These are phyloP conservation scores for Lentinus polychrous DNA, from an alignment of 1,284 basidiomycete species.

Conservation along the genomic window DNA sequence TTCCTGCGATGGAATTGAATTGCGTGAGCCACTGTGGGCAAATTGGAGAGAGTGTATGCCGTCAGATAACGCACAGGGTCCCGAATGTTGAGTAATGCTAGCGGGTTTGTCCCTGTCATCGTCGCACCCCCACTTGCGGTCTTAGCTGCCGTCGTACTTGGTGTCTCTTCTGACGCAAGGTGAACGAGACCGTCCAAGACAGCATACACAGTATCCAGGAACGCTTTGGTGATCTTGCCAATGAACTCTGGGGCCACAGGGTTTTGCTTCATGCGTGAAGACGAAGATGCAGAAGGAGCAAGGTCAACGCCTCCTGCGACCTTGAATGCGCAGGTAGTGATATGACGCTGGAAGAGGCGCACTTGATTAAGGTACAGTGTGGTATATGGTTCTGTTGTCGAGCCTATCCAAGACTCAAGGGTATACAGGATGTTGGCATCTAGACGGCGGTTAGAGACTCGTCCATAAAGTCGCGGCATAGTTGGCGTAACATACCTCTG, in stretches of 20 bases:
- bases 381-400: constrained; percentile 46
- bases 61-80: constrained; percentile 44
- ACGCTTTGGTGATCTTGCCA: constrained; percentile 77
- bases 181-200: constrained; percentile 87
- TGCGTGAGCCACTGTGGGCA: neutral
- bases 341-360: constrained; percentile 78
- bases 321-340: constrained; percentile 76
- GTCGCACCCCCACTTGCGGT: constrained; percentile 26
- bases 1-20: constrained; percentile 48
- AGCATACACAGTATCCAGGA: constrained; percentile 84
- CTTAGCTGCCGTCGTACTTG: constrained; percentile 31
- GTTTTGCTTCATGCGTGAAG: constrained; percentile 50
- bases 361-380: constrained; percentile 71
- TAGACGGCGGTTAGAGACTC: constrained; percentile 24
- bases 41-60: neutral
- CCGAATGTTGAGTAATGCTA: constrained; percentile 53
- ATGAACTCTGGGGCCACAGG: constrained; percentile 51
- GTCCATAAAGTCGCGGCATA: no score
- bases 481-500: constrained; percentile 44
- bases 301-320: constrained; percentile 77
- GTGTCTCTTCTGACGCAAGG: constrained; percentile 72
- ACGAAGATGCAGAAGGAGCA: constrained; percentile 30
- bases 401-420: constrained; percentile 82
- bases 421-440: constrained; percentile 83
- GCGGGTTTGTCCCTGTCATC: constrained; percentile 34